Conservation (phyloP, 2,329 filamentous ascomycete genomes). For the Annulohypoxylon truncatum region DNA sequence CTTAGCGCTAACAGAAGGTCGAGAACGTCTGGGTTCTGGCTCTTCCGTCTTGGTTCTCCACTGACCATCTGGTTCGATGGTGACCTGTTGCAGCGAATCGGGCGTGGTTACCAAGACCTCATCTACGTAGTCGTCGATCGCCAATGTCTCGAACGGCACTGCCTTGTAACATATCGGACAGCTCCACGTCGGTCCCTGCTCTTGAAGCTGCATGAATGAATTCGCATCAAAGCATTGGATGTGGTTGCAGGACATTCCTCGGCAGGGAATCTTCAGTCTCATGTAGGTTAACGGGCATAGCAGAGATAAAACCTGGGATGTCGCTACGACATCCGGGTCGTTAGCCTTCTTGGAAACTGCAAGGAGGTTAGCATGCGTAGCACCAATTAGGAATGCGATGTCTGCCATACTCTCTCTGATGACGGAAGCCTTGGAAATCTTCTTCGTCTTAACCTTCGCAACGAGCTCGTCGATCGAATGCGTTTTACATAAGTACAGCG, state of each 20-base stretch:
- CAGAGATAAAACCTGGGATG: constrained; percentile 87
- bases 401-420: constrained; percentile 80
- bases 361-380: constrained; percentile 39
- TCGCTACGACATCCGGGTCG: constrained; percentile 90
- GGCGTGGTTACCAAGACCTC: constrained; percentile 84
- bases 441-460: constrained; percentile 71
- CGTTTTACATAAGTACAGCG: constrained; percentile 79
- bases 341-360: constrained; percentile 82
- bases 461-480: constrained; percentile 79
- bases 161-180: constrained; percentile 92
- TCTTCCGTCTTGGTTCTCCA: constrained; percentile 68
- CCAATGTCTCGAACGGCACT: constrained; percentile 82
- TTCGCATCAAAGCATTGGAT: constrained; percentile 95
- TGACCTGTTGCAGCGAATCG: constrained; percentile 81
- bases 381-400: background rate
- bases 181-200: constrained; percentile 96
- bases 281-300: constrained; percentile 93
- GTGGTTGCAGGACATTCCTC: constrained; percentile 83
- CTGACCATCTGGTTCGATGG: constrained; percentile 85
- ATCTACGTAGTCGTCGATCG: constrained; percentile 88
- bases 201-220: constrained; percentile 92
- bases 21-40: constrained; percentile 45
- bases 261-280: constrained; percentile 81
- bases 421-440: constrained; percentile 84
- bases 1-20: constrained; percentile 41